Percentiles rank a stretch among this genome's conserved stretches.
These are phyloP conservation scores for Ceratocystis alfenasii DNA, from an alignment of 2,329 filamentous ascomycete genomes.

Conservation along the genomic window DNA sequence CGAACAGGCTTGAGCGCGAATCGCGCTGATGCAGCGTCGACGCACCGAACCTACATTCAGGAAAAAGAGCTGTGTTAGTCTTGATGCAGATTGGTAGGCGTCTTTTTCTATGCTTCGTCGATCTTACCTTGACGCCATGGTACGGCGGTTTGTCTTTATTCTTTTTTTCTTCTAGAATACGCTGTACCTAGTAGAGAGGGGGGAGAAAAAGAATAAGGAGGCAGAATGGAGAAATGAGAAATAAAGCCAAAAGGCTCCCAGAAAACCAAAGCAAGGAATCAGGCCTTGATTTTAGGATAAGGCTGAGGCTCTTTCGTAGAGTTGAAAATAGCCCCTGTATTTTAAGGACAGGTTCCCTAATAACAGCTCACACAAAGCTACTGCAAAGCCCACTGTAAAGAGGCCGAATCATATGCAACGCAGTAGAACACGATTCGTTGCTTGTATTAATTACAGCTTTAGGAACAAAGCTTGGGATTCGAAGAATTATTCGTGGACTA, in stretches of 20 bases:
- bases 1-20: conserved; percentile 61
- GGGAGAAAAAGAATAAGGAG: neutral
- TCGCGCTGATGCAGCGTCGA: conserved; percentile 58
- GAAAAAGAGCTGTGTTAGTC: neutral
- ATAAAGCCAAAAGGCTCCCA: neutral
- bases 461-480: neutral
- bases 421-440: neutral
- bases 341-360: neutral
- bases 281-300: neutral
- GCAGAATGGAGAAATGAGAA: neutral
- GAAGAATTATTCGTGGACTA: too few species aligned
- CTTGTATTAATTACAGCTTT: neutral
- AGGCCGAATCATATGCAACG: neutral
- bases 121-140: conserved; percentile 12
- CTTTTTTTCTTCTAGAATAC: neutral
- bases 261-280: neutral
- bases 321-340: conserved; percentile 5
- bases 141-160: neutral
- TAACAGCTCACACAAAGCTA: neutral
- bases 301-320: conserved; percentile 4
- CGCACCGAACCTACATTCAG: conserved; percentile 48
- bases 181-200: neutral
- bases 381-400: neutral
- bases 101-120: neutral
- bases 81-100: too few species aligned